Percentiles rank a stretch among this genome's conserved stretches.
These are phyloP conservation scores for Apiospora saccharicola DNA, from an alignment of 2,329 filamentous ascomycete species.

Conservation along the genomic window DNA sequence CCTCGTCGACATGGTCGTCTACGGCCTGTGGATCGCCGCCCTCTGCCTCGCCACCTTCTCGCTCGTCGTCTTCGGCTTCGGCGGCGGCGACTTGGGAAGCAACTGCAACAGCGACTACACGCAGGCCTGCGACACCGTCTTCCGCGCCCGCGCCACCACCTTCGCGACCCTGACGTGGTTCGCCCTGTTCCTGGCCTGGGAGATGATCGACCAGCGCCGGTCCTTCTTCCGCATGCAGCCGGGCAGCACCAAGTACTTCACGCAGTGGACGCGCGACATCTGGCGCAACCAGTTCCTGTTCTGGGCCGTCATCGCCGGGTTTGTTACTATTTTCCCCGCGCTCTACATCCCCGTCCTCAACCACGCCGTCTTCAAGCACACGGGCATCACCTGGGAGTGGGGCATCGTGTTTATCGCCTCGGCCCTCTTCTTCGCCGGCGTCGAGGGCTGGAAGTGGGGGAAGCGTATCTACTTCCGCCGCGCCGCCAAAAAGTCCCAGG, in stretches of 20 bases:
- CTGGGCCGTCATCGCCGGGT: constrained; percentile 63
- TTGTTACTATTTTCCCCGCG: constrained; percentile 57
- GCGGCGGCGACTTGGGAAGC: constrained; percentile 60
- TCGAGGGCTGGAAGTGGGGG: constrained; percentile 66
- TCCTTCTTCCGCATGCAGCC: constrained; percentile 80
- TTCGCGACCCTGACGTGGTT: constrained; percentile 81
- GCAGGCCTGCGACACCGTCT: constrained; percentile 66
- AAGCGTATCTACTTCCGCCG: constrained; percentile 57
- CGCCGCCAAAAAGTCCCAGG: constrained; percentile 34
- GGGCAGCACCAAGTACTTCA: constrained; percentile 64
- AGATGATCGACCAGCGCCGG: constrained; percentile 76
- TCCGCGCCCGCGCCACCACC: constrained; percentile 75
- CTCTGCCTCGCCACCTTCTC: constrained; percentile 70
- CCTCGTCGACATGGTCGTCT: constrained; percentile 71
- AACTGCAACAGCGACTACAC: constrained; percentile 68
- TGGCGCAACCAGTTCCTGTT: constrained; percentile 79
- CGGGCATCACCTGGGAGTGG: constrained; percentile 70
- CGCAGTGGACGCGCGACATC: constrained; percentile 72
- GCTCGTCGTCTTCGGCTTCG: constrained; percentile 69
- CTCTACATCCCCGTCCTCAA: constrained; percentile 69
- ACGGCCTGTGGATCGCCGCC: constrained; percentile 72
- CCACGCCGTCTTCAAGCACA: constrained; percentile 66
- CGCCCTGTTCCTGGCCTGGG: constrained; percentile 79
- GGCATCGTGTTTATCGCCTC: constrained; percentile 63
- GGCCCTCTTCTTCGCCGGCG: constrained; percentile 63